Base-by-base conservation (phyloP, 2,329 filamentous ascomycete species). In the Ilyonectria robusta region DNA sequence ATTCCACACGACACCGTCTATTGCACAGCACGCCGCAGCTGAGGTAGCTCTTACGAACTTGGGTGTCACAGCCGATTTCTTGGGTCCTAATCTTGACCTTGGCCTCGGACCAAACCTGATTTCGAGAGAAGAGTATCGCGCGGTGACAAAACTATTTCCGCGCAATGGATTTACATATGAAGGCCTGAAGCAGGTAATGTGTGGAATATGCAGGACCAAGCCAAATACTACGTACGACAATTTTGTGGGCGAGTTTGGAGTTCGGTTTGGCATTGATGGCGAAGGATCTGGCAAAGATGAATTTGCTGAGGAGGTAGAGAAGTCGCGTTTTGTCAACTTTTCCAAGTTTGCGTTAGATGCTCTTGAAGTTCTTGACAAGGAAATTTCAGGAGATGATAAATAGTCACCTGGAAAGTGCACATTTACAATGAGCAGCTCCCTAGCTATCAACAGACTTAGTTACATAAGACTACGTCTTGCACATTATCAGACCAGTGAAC, bases 1-100 rank as follows among this genome's bases (percentile, higher is more conserved):
- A 2, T 51, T 70, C 35, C 68, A 70, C 37, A 67, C 66, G 4
- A 66, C 63, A 2, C 57, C 62, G 2, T 67, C 62, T 35, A 70
- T 70, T 19, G 63, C 66, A 6, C 29, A 47, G 48, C 58, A 67
- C 47, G 63, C 67, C 29, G 57, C 63, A 3, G 19, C 53, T 19
- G 68, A 67, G 29, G 68, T 70, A 15, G 62, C 66, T 3, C 33
- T 65, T 5, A 56, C 57, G 3, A 53, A 50, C 11, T 51, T 40
- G 4, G 68, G 59, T 3, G 51, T 70, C 9, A 17, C 64, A 4
- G 66, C 53, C 3, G 68, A 70, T 31, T 70, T 70, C 15, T 21
- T 54, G 17, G 68, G 68, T 6, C 68, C 68, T 10, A 33, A 48
- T 4, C 53, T 69, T 31, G 59, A 57, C 6, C 31, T 64, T 21